phyloP scores from a whole-genome alignment of 2,329 filamentous ascomycete species.

The Trichophyton simii region DNA sequence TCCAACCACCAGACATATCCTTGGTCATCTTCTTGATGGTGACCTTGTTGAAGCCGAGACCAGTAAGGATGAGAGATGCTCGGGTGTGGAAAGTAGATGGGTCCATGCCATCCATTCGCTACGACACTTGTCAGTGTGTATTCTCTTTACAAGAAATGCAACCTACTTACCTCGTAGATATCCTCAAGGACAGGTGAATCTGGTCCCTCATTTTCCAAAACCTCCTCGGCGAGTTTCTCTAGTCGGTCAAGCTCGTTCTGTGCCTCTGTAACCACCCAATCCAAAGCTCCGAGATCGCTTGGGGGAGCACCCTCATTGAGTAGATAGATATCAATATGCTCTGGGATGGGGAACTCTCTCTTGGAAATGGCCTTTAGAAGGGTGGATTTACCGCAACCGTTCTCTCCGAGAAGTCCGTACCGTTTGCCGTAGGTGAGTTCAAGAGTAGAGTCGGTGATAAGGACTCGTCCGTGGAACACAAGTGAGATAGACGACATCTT shows the following conservation, averaged over 20 bases:
- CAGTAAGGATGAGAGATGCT: conserved; percentile 90
- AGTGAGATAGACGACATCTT: conserved; percentile 90
- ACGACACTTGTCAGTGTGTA: conserved; percentile 8
- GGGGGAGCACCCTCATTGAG: conserved; percentile 93
- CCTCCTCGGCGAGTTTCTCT: conserved; percentile 76
- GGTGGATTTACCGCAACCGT: conserved; percentile 99
- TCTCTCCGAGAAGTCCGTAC: conserved; percentile 93
- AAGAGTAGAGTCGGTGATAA: conserved; percentile 85
- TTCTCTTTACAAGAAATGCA: not conserved
- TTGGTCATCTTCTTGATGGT: conserved; percentile 99
- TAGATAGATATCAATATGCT: conserved; percentile 95
- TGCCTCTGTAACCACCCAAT: conserved; percentile 94
- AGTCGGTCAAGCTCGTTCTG: conserved; percentile 84
- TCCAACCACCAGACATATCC: conserved; percentile 99
- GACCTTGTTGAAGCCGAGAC: conserved; percentile 97
- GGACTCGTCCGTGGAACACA: conserved; percentile 94
- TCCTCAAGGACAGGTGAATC: conserved; percentile 85
- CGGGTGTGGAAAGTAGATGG: conserved; percentile 93
- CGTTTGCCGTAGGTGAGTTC: conserved; percentile 86
- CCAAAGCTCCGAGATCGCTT: conserved; percentile 76
- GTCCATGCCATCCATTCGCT: conserved; percentile 99
- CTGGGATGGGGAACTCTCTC: conserved; percentile 89
- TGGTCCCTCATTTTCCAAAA: conserved; percentile 83
- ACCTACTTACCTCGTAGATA: conserved; percentile 69
- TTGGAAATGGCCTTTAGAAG: conserved; percentile 85